Evolutionary conservation across 1,139 yeast genomes (phyloP).

Genomic region (Geotrichum histeridarum): DNA sequence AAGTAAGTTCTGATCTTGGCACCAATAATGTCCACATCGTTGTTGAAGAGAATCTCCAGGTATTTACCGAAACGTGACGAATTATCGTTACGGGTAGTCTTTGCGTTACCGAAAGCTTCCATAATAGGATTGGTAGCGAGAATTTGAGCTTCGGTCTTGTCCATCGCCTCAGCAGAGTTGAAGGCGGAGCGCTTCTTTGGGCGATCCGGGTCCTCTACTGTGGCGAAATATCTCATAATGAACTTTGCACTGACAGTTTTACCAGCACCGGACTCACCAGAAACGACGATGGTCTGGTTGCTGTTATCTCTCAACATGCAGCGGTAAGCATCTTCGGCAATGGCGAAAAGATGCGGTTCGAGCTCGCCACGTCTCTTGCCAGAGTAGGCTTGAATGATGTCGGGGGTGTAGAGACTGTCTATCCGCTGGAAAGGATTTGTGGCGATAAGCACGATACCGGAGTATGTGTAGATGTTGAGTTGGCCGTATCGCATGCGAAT

Average conservation of each 20-base stretch:
- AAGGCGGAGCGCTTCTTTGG: constrained; percentile 28
- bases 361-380: constrained; percentile 89
- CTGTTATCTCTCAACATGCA: constrained; percentile 81
- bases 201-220: constrained; percentile 68
- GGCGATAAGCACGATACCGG: constrained; percentile 95
- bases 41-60: constrained; percentile 80
- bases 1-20: constrained; percentile 90
- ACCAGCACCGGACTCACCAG: constrained; percentile 99
- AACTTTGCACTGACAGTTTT: constrained; percentile 96
- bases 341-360: constrained; percentile 95
- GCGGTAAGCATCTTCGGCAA: constrained; percentile 94
- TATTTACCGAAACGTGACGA: constrained; percentile 97
- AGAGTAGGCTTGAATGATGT: constrained; percentile 88
- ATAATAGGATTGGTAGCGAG: constrained; percentile 96
- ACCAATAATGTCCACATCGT: constrained; percentile 74
- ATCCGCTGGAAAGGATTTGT: constrained; percentile 92
- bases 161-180: constrained; percentile 62
- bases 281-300: constrained; percentile 93
- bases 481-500: constrained; percentile 85
- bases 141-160: constrained; percentile 89
- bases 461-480: constrained; percentile 86
- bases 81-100: constrained; percentile 94
- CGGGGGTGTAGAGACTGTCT: constrained; percentile 85
- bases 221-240: constrained; percentile 95
- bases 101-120: constrained; percentile 98